phyloP scores from a whole-genome alignment of 2,329 filamentous ascomycete genomes.

The Hypoxylon sp. region DNA sequence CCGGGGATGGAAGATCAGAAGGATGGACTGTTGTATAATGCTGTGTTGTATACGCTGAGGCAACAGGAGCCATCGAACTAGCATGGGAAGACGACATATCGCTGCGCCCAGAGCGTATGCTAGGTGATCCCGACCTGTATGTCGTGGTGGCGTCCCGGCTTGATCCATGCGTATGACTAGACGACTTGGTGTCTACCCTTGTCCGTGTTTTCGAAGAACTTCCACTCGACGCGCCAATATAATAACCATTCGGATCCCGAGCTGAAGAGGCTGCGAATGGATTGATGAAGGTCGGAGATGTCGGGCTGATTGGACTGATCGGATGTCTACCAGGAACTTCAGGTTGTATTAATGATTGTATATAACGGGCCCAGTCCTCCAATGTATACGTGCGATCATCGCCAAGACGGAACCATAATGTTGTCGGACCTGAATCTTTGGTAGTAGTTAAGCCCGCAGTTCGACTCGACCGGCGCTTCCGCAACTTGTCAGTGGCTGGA shows the following conservation, averaged over 20 bases:
- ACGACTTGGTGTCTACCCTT: conserved; percentile 64
- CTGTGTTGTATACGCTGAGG: conserved; percentile 60
- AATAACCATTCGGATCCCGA: conserved; percentile 61
- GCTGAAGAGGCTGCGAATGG: conserved; percentile 63
- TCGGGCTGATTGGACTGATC: conserved; percentile 67
- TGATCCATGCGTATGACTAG: conserved; percentile 64
- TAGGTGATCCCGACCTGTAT: conserved; percentile 71
- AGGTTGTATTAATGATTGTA: conserved; percentile 62
- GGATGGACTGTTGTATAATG: conserved; percentile 68
- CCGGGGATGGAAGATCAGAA: conserved; percentile 70
- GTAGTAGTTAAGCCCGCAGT: conserved; percentile 69
- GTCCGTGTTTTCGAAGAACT: conserved; percentile 57
- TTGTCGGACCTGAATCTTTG: conserved; percentile 65
- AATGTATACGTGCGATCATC: conserved; percentile 68
- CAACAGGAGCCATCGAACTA: conserved; percentile 62
- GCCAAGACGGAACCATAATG: conserved; percentile 70
- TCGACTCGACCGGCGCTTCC: conserved; percentile 75
- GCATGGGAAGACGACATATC: conserved; percentile 74
- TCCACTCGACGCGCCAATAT: conserved; percentile 62
- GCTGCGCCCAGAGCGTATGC: conserved; percentile 73
- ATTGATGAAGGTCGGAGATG: conserved; percentile 68
- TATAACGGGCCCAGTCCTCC: conserved; percentile 72
- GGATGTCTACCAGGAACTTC: conserved; percentile 60
- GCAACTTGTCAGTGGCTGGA: conserved; percentile 69
- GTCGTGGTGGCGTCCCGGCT: conserved; percentile 65